phyloP scores from a whole-genome alignment of 345 rosid genomes.

The Populus davidiana region DNA sequence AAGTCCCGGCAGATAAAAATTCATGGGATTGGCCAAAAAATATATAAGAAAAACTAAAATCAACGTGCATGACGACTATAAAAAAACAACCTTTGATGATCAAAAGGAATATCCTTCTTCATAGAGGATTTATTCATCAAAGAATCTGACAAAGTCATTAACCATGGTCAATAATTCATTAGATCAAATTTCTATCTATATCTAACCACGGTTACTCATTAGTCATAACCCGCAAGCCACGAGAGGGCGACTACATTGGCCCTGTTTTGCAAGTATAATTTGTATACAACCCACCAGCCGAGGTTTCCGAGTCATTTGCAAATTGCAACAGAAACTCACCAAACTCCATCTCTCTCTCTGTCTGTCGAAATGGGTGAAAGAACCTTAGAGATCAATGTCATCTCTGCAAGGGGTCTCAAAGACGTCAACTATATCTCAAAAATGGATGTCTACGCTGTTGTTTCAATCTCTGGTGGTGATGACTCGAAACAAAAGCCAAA shows the following conservation, averaged over 20 bases:
- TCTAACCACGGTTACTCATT: not conserved
- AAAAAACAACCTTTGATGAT: too few relatives aligned
- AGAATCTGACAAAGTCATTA: not conserved
- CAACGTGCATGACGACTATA: too few relatives aligned
- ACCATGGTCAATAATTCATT: not conserved
- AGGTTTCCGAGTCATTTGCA: not conserved
- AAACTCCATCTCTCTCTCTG: not conserved
- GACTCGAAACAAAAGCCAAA: not conserved
- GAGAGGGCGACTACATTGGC: not conserved
- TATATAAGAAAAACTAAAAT: too few relatives aligned
- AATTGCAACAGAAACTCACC: not conserved
- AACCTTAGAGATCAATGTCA: slow-evolving; percentile 56
- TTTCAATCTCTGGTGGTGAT: slow-evolving; percentile 62
- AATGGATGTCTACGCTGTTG: slow-evolving; percentile 80
- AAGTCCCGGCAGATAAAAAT: too few relatives aligned
- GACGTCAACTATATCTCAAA: slow-evolving; percentile 63
- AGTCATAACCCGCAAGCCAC: not conserved
- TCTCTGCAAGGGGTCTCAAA: slow-evolving; percentile 65
- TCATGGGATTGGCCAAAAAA: too few relatives aligned
- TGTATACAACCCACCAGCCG: not conserved
- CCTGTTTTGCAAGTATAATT: not conserved
- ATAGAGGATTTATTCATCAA: too few relatives aligned
- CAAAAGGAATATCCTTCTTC: too few relatives aligned
- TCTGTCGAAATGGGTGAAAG: slow-evolving; percentile 45
- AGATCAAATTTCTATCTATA: not conserved